phyloP scores from a whole-genome alignment of 345 rosid species.

The Viola odorata region DNA sequence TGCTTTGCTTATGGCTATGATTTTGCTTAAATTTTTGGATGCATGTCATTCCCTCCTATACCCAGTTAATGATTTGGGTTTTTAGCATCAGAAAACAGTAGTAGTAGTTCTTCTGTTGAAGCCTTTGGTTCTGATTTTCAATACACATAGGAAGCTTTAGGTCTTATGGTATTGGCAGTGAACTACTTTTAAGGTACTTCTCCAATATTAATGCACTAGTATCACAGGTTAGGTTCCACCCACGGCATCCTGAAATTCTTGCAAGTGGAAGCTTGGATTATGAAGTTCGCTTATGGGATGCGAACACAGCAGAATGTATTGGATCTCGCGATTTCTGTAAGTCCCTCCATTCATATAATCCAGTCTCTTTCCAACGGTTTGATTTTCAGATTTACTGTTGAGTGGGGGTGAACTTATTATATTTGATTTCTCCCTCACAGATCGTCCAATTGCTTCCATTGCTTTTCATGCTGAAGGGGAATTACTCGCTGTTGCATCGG shows the following conservation, averaged over 20 bases:
- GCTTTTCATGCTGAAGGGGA: constrained; percentile 82
- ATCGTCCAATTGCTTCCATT: constrained; percentile 74
- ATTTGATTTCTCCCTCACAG: constrained; percentile 29
- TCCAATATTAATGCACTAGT: background rate
- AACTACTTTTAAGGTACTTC: constrained; percentile 1
- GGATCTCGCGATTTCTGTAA: constrained; percentile 70
- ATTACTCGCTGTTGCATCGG: constrained; percentile 70
- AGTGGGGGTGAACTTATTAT: constrained; percentile 4
- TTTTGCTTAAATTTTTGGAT: no score
- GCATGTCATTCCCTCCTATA: no score
- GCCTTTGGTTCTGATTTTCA: background rate
- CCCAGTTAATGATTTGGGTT: no score
- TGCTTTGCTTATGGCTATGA: no score
- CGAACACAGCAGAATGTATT: constrained; percentile 58
- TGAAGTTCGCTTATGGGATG: constrained; percentile 75
- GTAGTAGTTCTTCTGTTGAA: background rate
- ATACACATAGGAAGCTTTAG: background rate
- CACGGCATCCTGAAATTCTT: constrained; percentile 49
- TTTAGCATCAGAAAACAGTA: no score
- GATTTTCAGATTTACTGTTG: background rate
- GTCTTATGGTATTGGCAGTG: no score
- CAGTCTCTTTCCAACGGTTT: background rate
- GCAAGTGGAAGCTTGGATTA: constrained; percentile 82
- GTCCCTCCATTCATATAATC: constrained; percentile 2
- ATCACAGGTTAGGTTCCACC: constrained; percentile 69